These are phyloP conservation scores for Silene coronaria DNA, from an alignment of 179 eudicot species.

Conservation along the genomic window DNA sequence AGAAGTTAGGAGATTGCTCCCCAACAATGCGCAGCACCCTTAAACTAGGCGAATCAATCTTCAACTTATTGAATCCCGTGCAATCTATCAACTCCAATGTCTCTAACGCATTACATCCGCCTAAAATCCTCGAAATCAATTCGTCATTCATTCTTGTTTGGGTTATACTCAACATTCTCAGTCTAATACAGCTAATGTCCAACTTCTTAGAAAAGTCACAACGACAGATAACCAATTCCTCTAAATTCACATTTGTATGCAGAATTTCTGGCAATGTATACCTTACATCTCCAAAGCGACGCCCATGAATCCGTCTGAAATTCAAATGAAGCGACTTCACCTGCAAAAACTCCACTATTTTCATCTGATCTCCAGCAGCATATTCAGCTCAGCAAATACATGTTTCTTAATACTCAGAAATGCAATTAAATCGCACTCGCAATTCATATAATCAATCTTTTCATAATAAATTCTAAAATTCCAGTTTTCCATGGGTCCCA, in stretches of 20 bases:
- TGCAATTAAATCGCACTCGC: too few relatives aligned
- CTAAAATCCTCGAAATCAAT: slow-evolving; percentile 21
- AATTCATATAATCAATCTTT: too few relatives aligned
- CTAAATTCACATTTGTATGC: not conserved
- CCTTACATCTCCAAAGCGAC: not conserved
- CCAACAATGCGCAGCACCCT: slow-evolving; percentile 21
- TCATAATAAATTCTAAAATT: too few relatives aligned
- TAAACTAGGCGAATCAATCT: slow-evolving; percentile 22
- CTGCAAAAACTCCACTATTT: not conserved
- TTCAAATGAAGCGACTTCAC: slow-evolving; percentile 17
- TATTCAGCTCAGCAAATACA: too few relatives aligned
- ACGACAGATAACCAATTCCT: slow-evolving; percentile 12
- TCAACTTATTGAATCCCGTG: slow-evolving; percentile 20
- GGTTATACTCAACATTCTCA: slow-evolving; percentile 16
- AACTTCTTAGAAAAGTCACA: not conserved
- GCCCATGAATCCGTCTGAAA: not conserved
- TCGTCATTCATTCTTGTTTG: slow-evolving; percentile 1
- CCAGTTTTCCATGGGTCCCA: too few relatives aligned
- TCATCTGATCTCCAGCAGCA: too few relatives aligned
- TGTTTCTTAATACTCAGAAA: too few relatives aligned
- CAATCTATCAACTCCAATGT: slow-evolving; percentile 23
- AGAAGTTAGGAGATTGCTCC: slow-evolving; percentile 2
- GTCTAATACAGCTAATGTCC: slow-evolving; percentile 10
- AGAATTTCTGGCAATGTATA: slow-evolving; percentile 18
- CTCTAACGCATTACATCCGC: slow-evolving; percentile 24